Percentiles rank a stretch among this genome's conserved stretches.
Conservation (phyloP, 2,329 filamentous ascomycete species). For the Trichophyton equinum region DNA sequence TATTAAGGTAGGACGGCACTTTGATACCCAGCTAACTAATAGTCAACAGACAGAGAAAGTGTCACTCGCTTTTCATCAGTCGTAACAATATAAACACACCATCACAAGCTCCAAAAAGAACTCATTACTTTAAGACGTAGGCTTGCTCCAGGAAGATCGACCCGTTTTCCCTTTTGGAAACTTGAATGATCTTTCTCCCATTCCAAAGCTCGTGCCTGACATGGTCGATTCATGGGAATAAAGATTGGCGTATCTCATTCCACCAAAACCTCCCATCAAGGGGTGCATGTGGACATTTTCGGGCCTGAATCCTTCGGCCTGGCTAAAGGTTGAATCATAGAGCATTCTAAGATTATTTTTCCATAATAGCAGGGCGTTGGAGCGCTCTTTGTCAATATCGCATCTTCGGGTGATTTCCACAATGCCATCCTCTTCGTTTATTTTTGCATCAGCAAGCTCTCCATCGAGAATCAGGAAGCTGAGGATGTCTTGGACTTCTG, state of each 20-base stretch:
- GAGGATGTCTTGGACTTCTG: conserved; percentile 90
- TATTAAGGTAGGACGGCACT: background rate
- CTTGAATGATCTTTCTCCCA: background rate
- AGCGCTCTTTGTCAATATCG: conserved; percentile 52
- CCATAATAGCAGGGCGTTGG: conserved; percentile 61
- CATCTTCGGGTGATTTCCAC: conserved; percentile 65
- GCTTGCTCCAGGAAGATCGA: background rate
- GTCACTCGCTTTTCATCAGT: background rate
- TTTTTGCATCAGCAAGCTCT: conserved; percentile 63
- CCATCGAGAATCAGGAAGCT: conserved; percentile 85
- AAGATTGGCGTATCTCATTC: conserved; percentile 18
- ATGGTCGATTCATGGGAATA: background rate
- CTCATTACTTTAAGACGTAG: background rate
- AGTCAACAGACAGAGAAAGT: background rate
- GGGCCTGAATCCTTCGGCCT: conserved; percentile 54
- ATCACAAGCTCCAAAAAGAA: background rate
- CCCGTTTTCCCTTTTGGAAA: background rate
- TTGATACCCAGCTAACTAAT: too few species aligned
- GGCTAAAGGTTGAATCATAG: conserved; percentile 60
- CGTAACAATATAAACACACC: background rate
- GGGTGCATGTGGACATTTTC: conserved; percentile 26
- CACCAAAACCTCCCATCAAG: conserved; percentile 20
- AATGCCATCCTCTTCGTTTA: conserved; percentile 76
- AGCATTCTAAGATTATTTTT: conserved; percentile 56
- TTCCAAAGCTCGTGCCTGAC: background rate